A percentile compares a stretch with the other conserved stretches of the same genome.
phyloP scores from a whole-genome alignment of 345 rosid species.

The Cochlearia excelsa region DNA sequence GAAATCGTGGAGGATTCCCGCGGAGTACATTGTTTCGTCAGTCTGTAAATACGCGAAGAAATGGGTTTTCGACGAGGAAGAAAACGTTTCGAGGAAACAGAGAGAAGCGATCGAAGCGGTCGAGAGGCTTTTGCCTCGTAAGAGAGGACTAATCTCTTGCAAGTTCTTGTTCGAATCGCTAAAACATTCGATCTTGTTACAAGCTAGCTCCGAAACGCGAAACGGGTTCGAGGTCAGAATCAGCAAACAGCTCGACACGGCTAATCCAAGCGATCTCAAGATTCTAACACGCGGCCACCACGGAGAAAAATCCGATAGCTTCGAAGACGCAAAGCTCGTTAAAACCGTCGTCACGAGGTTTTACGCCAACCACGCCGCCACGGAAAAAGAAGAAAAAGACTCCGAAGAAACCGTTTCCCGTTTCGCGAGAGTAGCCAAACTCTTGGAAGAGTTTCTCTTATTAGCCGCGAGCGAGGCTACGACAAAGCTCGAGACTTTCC shows the following conservation, averaged over 20 bases:
- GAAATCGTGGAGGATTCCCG: constrained; percentile 44
- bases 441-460: constrained; percentile 63
- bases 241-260: constrained; percentile 70
- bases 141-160: constrained; percentile 42
- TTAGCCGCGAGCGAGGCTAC: constrained; percentile 60
- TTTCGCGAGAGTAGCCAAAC: constrained; percentile 49
- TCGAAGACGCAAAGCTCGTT: constrained; percentile 52
- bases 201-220: constrained; percentile 52
- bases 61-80: constrained; percentile 40
- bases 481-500: constrained; percentile 50
- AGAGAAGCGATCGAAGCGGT: constrained; percentile 58
- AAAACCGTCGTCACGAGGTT: constrained; percentile 58
- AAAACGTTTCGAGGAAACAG: constrained; percentile 34
- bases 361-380: constrained; percentile 35
- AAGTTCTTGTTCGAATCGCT: constrained; percentile 43
- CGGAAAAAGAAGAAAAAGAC: not conserved
- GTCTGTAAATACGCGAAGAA: constrained; percentile 46
- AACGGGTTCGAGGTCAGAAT: constrained; percentile 60
- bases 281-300: constrained; percentile 45
- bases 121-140: constrained; percentile 60
- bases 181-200: constrained; percentile 43
- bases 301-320: constrained; percentile 42
- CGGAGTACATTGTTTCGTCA: constrained; percentile 35
- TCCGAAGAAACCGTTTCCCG: constrained; percentile 23
- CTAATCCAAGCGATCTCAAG: constrained; percentile 52